phyloP scores from a whole-genome alignment of 2,329 filamentous ascomycete species.

The Aspergillus texensis region DNA sequence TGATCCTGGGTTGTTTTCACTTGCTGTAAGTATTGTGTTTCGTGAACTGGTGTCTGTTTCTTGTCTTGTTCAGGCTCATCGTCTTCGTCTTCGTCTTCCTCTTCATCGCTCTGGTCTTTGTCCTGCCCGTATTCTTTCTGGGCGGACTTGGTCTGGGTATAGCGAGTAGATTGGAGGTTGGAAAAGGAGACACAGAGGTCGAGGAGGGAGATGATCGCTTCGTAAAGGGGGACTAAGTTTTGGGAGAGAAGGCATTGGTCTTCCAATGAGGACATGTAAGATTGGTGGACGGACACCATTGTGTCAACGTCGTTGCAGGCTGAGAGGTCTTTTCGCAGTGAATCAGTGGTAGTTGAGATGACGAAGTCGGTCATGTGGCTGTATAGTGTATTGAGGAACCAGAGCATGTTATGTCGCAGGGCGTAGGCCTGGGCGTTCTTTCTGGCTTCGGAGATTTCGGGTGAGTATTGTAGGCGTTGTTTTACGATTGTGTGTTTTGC shows the following conservation, averaged over 20 bases:
- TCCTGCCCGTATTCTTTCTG: background rate
- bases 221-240: slow-evolving; percentile 70
- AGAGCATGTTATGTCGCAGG: slow-evolving; percentile 70
- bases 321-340: slow-evolving; percentile 61
- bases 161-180: slow-evolving; percentile 55
- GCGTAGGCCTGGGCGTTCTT: slow-evolving; percentile 40
- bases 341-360: slow-evolving; percentile 60
- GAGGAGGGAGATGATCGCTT: slow-evolving; percentile 73
- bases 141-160: slow-evolving; percentile 29
- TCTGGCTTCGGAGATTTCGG: slow-evolving; percentile 45
- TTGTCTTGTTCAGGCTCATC: slow-evolving; percentile 26
- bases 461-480: slow-evolving; percentile 40
- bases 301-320: slow-evolving; percentile 73
- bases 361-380: slow-evolving; percentile 77
- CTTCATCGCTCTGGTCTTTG: slow-evolving; percentile 15
- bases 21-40: slow-evolving; percentile 53
- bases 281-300: slow-evolving; percentile 72
- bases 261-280: slow-evolving; percentile 64
- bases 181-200: slow-evolving; percentile 74
- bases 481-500: slow-evolving; percentile 68
- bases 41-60: slow-evolving; percentile 39
- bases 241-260: slow-evolving; percentile 70
- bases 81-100: slow-evolving; percentile 20
- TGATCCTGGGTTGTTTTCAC: slow-evolving; percentile 62
- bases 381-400: slow-evolving; percentile 75